Evolutionary conservation across 108 stramenopile species (phyloP).

Genomic region (Pseudonitzschia pungens): DNA sequence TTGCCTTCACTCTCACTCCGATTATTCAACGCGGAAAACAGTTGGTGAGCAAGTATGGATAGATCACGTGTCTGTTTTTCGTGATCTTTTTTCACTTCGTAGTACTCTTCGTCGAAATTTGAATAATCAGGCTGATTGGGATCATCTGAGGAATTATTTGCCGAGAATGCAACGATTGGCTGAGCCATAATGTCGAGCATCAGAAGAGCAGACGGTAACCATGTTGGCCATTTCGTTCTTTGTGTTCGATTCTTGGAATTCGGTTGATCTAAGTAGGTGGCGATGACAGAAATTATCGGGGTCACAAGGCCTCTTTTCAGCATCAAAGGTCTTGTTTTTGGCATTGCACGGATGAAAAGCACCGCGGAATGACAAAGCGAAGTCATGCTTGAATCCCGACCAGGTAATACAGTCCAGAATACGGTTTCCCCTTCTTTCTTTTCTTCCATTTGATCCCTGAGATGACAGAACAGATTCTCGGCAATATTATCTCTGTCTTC

Average conservation of each 20-base stretch:
- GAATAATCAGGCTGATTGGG: conserved; percentile 24
- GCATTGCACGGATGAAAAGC: conserved; percentile 66
- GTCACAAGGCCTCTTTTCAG: conserved; percentile 57
- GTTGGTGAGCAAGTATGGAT: conserved; percentile 36
- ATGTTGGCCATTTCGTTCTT: conserved; percentile 55
- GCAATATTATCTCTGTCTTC: conserved; percentile 46
- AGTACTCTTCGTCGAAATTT: conserved; percentile 45
- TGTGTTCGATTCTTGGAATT: not conserved
- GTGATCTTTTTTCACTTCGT: conserved; percentile 54
- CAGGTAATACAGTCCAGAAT: conserved; percentile 14
- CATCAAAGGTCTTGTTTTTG: conserved; percentile 52
- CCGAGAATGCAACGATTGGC: conserved; percentile 48
- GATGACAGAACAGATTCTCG: conserved; percentile 33
- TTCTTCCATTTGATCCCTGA: conserved; percentile 35
- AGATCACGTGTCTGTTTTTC: conserved; percentile 43
- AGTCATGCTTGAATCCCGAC: conserved; percentile 29
- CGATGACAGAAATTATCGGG: conserved; percentile 47
- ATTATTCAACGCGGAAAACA: conserved; percentile 44
- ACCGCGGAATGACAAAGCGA: conserved; percentile 68
- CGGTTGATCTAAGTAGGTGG: conserved; percentile 9
- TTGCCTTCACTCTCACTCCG: conserved; percentile 1
- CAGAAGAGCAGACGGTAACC: conserved; percentile 66
- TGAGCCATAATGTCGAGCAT: conserved; percentile 81
- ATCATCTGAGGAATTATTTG: conserved; percentile 31
- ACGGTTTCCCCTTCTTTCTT: conserved; percentile 4